A percentile compares a stretch with the other conserved stretches of the same genome.
These are phyloP conservation scores for Lepiota venenata DNA, from an alignment of 768 basidiomycete genomes.

Conservation along the genomic window DNA sequence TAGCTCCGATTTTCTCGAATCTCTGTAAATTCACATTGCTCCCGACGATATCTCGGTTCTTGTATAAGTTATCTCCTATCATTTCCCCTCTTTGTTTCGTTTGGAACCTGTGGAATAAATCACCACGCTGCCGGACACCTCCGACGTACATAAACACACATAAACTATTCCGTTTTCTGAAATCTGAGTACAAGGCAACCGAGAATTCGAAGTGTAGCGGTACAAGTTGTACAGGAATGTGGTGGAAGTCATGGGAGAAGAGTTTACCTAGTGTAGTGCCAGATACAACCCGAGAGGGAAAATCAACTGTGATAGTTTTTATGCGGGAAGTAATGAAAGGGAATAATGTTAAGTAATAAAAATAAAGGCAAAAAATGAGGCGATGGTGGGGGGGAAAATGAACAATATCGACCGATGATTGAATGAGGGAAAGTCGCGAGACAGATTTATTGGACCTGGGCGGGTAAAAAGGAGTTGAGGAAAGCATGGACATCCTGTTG, in stretches of 20 bases:
- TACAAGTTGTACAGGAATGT: neutral
- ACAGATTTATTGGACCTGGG: too few relatives aligned
- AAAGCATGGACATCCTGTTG: too few relatives aligned
- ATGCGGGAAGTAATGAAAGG: neutral
- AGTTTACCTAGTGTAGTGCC: neutral
- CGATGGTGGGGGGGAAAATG: constrained; percentile 1
- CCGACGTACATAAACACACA: constrained; percentile 8
- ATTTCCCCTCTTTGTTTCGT: neutral
- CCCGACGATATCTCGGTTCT: neutral
- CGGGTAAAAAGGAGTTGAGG: too few relatives aligned
- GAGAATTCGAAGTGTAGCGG: neutral
- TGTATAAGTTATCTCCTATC: constrained; percentile 1
- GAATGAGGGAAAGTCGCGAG: neutral
- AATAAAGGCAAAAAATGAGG: constrained; percentile 8
- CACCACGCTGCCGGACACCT: neutral
- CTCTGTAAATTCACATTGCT: neutral
- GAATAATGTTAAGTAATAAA: constrained; percentile 10
- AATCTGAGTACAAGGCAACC: too few relatives aligned
- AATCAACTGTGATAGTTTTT: constrained; percentile 2
- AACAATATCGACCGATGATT: neutral
- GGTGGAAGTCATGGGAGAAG: too few relatives aligned
- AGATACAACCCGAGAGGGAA: constrained; percentile 1
- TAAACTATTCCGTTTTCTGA: neutral
- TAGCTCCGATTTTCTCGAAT: neutral
- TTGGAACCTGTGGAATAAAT: neutral